These are phyloP conservation scores for Capsella bursapastoris DNA, from an alignment of 345 rosid species.

Conservation along the genomic window DNA sequence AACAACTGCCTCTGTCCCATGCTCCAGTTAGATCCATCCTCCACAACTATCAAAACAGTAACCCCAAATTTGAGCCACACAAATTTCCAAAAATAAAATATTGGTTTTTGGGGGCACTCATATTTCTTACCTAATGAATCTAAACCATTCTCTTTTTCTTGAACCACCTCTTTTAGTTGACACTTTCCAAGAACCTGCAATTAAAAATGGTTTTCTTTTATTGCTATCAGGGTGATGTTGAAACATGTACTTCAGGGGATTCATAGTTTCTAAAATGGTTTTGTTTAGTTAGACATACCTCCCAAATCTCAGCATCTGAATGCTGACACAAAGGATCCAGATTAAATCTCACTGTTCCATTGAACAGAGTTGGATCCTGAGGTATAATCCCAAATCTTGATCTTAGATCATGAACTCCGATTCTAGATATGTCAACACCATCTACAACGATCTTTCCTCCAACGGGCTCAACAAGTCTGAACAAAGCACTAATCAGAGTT, in stretches of 20 bases:
- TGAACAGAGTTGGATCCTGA: conserved; percentile 92
- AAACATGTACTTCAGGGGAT: background rate
- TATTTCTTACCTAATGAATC: conserved; percentile 70
- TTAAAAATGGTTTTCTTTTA: background rate
- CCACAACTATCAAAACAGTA: conserved; percentile 57
- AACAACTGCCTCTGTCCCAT: conserved; percentile 94
- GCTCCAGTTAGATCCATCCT: conserved; percentile 97
- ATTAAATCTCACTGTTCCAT: conserved; percentile 90
- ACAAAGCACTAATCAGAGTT: conserved; percentile 84
- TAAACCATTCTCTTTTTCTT: conserved; percentile 74
- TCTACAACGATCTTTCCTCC: conserved; percentile 87
- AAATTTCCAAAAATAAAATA: no score
- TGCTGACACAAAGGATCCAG: conserved; percentile 81
- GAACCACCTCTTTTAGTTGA: conserved; percentile 78
- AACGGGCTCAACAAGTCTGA: conserved; percentile 87
- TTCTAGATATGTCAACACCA: conserved; percentile 72
- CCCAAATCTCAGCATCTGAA: conserved; percentile 89
- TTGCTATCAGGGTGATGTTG: no score
- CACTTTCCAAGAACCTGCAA: conserved; percentile 82
- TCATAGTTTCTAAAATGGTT: background rate
- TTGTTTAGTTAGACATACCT: conserved; percentile 53
- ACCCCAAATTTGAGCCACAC: background rate
- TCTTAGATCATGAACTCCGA: conserved; percentile 89
- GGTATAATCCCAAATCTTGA: conserved; percentile 93
- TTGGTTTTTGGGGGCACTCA: no score